phyloP scores from a whole-genome alignment of 2,329 filamentous ascomycete species.

The Pseudogymnoascus sp. region DNA sequence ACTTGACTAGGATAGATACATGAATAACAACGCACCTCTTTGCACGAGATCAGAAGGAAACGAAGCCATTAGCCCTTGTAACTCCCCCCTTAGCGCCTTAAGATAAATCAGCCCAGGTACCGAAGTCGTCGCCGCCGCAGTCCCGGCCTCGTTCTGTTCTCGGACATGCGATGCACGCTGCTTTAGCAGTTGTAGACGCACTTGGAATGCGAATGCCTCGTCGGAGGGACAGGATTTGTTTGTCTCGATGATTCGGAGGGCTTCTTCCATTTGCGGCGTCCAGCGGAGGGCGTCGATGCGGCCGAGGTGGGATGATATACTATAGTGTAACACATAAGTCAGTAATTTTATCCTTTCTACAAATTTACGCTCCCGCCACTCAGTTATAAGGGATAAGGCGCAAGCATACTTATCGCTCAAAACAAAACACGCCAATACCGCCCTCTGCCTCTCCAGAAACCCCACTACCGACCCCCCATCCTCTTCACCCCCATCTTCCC shows the following conservation, averaged over 20 bases:
- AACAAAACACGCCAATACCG: constrained; percentile 28
- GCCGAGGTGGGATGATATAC: constrained; percentile 31
- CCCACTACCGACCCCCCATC: constrained; percentile 15
- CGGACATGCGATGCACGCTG: constrained; percentile 28
- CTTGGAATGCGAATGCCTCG: constrained; percentile 29
- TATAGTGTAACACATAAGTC: constrained; percentile 12
- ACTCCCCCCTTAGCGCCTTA: constrained; percentile 26
- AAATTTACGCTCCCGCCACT: no score
- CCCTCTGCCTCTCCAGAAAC: constrained; percentile 26
- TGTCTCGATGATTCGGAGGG: constrained; percentile 25
- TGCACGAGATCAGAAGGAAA: constrained; percentile 22
- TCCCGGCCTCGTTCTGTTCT: constrained; percentile 24
- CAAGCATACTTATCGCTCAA: constrained; percentile 27
- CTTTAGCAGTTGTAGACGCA: constrained; percentile 32
- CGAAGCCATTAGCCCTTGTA: constrained; percentile 27
- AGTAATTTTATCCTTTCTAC: background rate
- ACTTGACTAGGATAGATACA: no score
- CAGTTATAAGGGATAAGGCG: no score
- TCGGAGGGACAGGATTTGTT: constrained; percentile 26
- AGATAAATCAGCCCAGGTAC: constrained; percentile 24
- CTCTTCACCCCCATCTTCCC: constrained; percentile 14
- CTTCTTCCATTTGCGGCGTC: constrained; percentile 29
- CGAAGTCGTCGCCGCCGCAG: constrained; percentile 12
- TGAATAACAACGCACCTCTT: constrained; percentile 16
- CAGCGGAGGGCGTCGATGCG: constrained; percentile 25